These are phyloP conservation scores for Malus asiatica DNA, from an alignment of 306 rosid species.

Conservation along the genomic window DNA sequence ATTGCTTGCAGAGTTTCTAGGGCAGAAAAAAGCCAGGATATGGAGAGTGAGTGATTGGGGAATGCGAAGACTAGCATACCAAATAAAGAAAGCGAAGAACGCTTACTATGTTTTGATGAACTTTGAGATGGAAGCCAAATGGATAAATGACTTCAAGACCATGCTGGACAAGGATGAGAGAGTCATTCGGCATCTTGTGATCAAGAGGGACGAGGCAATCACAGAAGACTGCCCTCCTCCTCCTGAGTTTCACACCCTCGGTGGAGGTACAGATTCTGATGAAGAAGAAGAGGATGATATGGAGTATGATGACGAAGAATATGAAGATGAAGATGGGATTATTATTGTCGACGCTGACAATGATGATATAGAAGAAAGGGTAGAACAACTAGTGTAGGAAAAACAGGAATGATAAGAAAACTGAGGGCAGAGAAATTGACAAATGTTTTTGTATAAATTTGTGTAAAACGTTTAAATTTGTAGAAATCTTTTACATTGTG, in stretches of 20 bases:
- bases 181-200: constrained; percentile 76
- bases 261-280: constrained; percentile 33
- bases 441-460: not conserved
- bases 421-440: not conserved
- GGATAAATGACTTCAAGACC: constrained; percentile 78
- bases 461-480: not conserved
- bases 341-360: constrained; percentile 1
- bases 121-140: constrained; percentile 76
- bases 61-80: constrained; percentile 78
- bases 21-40: constrained; percentile 82
- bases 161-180: constrained; percentile 84
- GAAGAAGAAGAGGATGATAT: constrained; percentile 36
- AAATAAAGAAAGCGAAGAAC: constrained; percentile 62
- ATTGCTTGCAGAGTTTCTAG: constrained; percentile 52
- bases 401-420: constrained; percentile 1
- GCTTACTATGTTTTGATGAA: constrained; percentile 85
- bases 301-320: constrained; percentile 20
- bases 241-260: constrained; percentile 47
- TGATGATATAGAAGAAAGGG: constrained; percentile 8
- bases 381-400: not conserved
- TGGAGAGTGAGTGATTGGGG: constrained; percentile 96
- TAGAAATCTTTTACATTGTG: too few relatives aligned
- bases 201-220: constrained; percentile 75
- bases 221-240: constrained; percentile 96
- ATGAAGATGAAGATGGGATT: constrained; percentile 15